Evolutionary conservation across 345 rosid species (phyloP).

Genomic region (Luvunga scandens): DNA sequence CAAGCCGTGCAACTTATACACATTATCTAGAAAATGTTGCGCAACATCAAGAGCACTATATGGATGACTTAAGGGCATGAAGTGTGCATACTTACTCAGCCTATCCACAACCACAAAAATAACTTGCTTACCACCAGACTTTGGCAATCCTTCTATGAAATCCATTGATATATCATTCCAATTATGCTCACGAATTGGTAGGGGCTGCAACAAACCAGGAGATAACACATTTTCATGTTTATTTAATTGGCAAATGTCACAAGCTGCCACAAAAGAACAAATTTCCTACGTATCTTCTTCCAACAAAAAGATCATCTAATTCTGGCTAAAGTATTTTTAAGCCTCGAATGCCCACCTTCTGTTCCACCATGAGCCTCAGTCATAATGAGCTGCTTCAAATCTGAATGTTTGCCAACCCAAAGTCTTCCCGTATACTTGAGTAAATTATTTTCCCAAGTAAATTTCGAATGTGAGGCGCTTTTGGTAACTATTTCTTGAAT

Average conservation of each 20-base stretch:
- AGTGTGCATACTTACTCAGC: no score
- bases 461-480: background rate
- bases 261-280: background rate
- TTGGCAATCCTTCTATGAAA: no score
- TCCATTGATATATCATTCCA: background rate
- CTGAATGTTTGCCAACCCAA: background rate
- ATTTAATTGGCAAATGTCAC: background rate
- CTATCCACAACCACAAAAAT: no score
- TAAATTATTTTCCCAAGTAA: background rate
- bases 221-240: background rate
- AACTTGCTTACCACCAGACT: no score
- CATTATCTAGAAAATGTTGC: no score
- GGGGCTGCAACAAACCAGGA: background rate
- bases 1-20: no score
- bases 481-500: no score
- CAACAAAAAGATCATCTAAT: background rate
- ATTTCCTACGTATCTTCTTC: background rate
- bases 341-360: background rate
- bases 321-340: background rate
- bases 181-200: background rate
- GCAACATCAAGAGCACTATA: no score
- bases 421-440: background rate
- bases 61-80: no score
- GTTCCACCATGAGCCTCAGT: background rate
- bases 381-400: background rate